These are phyloP conservation scores for Apiotrichum siamense DNA, from an alignment of 1,284 basidiomycete genomes.

Conservation along the genomic window DNA sequence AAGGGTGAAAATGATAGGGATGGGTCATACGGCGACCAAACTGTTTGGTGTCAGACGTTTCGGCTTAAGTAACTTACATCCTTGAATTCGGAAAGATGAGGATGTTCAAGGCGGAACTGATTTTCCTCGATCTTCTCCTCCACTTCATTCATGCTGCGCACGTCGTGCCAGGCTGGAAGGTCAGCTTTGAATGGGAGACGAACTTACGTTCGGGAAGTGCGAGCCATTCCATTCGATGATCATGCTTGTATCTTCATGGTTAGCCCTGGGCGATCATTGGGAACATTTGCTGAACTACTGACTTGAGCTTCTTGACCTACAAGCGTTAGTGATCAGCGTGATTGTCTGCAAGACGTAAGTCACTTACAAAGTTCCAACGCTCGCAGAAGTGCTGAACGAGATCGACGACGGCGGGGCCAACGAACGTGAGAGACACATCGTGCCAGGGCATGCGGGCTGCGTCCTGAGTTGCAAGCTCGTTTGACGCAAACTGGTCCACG, in stretches of 20 bases:
- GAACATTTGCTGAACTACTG: not conserved
- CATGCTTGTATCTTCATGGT: constrained; percentile 47
- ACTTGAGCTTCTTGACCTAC: constrained; percentile 38
- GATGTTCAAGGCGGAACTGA: constrained; percentile 41
- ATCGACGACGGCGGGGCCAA: constrained; percentile 77
- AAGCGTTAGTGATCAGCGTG: not conserved
- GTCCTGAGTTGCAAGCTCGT: constrained; percentile 64
- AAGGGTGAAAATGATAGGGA: constrained; percentile 46
- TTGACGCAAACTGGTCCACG: constrained; percentile 71
- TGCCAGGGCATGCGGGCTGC: constrained; percentile 55
- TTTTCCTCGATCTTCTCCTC: constrained; percentile 26
- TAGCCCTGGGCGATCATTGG: not conserved
- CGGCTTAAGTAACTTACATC: too few relatives aligned
- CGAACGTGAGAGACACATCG: constrained; percentile 62
- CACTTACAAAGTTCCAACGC: constrained; percentile 48
- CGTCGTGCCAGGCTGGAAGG: constrained; percentile 35
- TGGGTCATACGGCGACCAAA: constrained; percentile 39
- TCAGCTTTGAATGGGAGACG: constrained; percentile 2
- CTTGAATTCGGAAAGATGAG: constrained; percentile 43
- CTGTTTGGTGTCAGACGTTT: too few relatives aligned
- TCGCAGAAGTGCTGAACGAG: constrained; percentile 87
- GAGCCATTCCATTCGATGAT: constrained; percentile 62
- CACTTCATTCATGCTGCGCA: constrained; percentile 27
- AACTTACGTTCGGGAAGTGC: constrained; percentile 63
- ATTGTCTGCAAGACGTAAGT: not conserved